phyloP scores from a whole-genome alignment of 2,329 filamentous ascomycete species.

The Knufia fluminis region DNA sequence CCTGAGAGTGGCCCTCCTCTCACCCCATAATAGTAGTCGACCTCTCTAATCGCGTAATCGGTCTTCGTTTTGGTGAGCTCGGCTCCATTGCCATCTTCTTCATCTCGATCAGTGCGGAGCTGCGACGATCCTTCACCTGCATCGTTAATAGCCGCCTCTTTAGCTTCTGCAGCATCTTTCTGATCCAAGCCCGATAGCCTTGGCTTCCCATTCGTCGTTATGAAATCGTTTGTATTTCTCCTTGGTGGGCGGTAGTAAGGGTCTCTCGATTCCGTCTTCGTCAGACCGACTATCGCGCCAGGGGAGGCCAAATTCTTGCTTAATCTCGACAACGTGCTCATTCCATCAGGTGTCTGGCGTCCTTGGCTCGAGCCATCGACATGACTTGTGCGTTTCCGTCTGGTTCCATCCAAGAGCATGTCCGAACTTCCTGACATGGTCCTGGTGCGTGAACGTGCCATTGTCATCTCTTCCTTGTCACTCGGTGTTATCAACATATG shows the following conservation, averaged over 20 bases:
- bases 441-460: slow-evolving; percentile 45
- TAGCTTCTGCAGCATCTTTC: slow-evolving; percentile 29
- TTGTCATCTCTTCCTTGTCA: slow-evolving; percentile 51
- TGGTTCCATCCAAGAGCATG: slow-evolving; percentile 47
- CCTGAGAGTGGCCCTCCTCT: slow-evolving; percentile 71
- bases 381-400: slow-evolving; percentile 43
- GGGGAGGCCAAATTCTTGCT: slow-evolving; percentile 34
- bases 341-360: slow-evolving; percentile 57
- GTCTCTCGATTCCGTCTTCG: slow-evolving; percentile 46
- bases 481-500: slow-evolving; percentile 59
- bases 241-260: slow-evolving; percentile 84
- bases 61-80: slow-evolving; percentile 50
- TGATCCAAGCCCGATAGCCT: slow-evolving; percentile 1
- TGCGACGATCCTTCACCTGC: slow-evolving; percentile 25
- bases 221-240: slow-evolving; percentile 51
- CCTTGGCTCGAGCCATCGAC: slow-evolving; percentile 38
- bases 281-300: slow-evolving; percentile 34
- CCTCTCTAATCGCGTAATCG: slow-evolving; percentile 75
- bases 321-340: slow-evolving; percentile 62
- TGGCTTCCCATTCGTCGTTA: slow-evolving; percentile 25
- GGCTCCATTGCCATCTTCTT: slow-evolving; percentile 29
- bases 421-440: slow-evolving; percentile 56
- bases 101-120: slow-evolving; percentile 28
- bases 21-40: slow-evolving; percentile 93
- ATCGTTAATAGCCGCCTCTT: slow-evolving; percentile 45